Conservation (phyloP, 163 green algal genomes). For the Scenedesmus sp. region DNA sequence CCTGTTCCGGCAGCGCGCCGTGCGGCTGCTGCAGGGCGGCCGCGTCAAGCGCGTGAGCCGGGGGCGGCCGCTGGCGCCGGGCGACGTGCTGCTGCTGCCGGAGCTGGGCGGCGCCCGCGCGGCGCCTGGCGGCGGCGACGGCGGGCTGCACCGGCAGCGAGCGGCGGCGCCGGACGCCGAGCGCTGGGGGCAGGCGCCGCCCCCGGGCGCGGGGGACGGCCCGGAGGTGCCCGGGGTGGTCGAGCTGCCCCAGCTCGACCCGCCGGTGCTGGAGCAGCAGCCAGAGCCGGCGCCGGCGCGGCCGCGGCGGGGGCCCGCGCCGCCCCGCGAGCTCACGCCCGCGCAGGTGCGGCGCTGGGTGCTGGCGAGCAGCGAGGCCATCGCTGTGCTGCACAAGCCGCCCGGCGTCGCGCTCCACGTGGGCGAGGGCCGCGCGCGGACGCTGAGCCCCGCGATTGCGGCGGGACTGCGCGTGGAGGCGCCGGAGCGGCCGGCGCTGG, state of each 20-base stretch:
- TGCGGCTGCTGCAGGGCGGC: constrained; percentile 23
- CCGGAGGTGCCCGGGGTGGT: no score
- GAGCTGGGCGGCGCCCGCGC: neutral
- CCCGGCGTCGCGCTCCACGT: constrained; percentile 8
- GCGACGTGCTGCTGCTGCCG: constrained; percentile 36
- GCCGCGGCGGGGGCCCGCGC: neutral
- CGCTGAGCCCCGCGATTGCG: neutral
- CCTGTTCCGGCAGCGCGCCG: constrained; percentile 21
- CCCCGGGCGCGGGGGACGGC: no score
- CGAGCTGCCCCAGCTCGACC: no score
- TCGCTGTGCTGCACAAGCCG: constrained; percentile 26
- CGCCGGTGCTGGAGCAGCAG: constrained; percentile 12
- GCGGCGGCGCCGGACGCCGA: no score
- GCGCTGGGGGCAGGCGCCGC: no score
- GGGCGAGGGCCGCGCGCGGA: neutral
- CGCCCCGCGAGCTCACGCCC: neutral
- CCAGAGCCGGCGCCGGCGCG: constrained; percentile 1
- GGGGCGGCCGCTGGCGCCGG: neutral
- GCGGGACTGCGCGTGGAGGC: constrained; percentile 6
- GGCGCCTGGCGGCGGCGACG: neutral
- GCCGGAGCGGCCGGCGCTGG: neutral
- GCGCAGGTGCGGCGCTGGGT: constrained; percentile 14
- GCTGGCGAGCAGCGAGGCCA: constrained; percentile 22
- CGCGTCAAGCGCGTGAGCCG: constrained; percentile 9
- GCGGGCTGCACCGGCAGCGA: neutral